Conservation (phyloP, 345 rosid species). For the Anastatica hierochuntica region DNA sequence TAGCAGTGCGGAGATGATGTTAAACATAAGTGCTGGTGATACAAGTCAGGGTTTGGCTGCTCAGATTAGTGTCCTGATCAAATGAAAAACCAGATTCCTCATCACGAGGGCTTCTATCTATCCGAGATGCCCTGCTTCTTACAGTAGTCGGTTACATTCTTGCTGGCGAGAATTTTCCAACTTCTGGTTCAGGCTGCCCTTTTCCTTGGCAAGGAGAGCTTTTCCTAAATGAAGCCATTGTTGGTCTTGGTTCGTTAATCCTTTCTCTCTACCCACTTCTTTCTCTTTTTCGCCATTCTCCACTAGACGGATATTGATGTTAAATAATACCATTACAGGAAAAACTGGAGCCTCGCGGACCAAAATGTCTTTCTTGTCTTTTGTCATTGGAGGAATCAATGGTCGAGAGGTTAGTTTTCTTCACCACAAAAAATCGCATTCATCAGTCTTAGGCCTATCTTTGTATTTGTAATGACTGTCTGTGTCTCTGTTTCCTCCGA, state of each 20-base stretch:
- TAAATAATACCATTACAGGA: conserved; percentile 37
- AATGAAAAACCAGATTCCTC: conserved; percentile 30
- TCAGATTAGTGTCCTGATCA: conserved; percentile 79
- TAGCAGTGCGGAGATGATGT: conserved; percentile 78
- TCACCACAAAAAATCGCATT: no score
- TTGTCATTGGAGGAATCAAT: conserved; percentile 86
- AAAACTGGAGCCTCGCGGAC: conserved; percentile 75
- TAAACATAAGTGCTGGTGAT: conserved; percentile 76
- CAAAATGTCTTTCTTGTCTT: conserved; percentile 72
- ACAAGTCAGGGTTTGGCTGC: conserved; percentile 91
- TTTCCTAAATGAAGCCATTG: conserved; percentile 75
- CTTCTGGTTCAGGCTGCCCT: conserved; percentile 81
- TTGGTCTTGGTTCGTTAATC: conserved; percentile 70
- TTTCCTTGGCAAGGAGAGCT: conserved; percentile 99
- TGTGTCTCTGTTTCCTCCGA: no score
- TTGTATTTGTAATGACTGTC: neutral
- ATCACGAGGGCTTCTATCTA: no score
- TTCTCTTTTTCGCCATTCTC: neutral
- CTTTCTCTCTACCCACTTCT: no score
- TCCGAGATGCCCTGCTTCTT: conserved; percentile 74
- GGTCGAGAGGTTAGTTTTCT: conserved; percentile 33
- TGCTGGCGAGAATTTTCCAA: conserved; percentile 94
- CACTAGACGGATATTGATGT: neutral
- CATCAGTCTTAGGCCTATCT: no score
- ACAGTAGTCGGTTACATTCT: conserved; percentile 64